Percentiles rank a stretch among this genome's conserved stretches.
Conservation (phyloP, 805 yeast genomes). For the Kazachstania kunashirensis region DNA sequence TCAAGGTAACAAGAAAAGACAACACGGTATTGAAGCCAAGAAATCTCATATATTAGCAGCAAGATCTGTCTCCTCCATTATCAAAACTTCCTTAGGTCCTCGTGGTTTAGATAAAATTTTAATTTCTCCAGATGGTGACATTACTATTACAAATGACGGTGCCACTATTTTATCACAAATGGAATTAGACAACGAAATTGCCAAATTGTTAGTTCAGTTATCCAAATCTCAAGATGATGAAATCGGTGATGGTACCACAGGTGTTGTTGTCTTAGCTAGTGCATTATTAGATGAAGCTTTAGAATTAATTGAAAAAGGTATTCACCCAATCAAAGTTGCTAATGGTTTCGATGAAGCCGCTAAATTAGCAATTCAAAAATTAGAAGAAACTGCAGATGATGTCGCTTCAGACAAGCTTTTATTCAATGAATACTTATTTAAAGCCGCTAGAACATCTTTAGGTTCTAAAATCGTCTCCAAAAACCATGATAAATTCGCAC, state of each 20-base stretch:
- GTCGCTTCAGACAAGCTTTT: conserved; percentile 24
- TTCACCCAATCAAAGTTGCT: conserved; percentile 94
- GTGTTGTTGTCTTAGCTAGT: conserved; percentile 94
- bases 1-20: conserved; percentile 51
- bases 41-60: conserved; percentile 91
- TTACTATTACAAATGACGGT: conserved; percentile 96
- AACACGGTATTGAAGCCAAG: conserved; percentile 70
- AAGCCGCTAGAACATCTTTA: conserved; percentile 88
- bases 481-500: conserved; percentile 85
- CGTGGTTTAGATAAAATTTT: conserved; percentile 96
- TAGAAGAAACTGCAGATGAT: conserved; percentile 67
- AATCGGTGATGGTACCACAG: conserved; percentile 98
- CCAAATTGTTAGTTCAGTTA: conserved; percentile 86
- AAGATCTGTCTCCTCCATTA: conserved; percentile 83
- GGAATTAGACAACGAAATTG: conserved; percentile 94
- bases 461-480: conserved; percentile 95
- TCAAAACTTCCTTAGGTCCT: conserved; percentile 91
- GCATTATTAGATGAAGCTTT: conserved; percentile 90
- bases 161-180: conserved; percentile 93
- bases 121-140: conserved; percentile 93
- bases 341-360: conserved; percentile 97
- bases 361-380: conserved; percentile 70
- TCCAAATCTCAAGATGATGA: conserved; percentile 95
- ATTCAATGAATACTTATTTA: conserved; percentile 48
- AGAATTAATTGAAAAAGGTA: conserved; percentile 90